These are phyloP conservation scores for Skeletonema grethae DNA, from an alignment of 108 stramenopile genomes.

Conservation along the genomic window DNA sequence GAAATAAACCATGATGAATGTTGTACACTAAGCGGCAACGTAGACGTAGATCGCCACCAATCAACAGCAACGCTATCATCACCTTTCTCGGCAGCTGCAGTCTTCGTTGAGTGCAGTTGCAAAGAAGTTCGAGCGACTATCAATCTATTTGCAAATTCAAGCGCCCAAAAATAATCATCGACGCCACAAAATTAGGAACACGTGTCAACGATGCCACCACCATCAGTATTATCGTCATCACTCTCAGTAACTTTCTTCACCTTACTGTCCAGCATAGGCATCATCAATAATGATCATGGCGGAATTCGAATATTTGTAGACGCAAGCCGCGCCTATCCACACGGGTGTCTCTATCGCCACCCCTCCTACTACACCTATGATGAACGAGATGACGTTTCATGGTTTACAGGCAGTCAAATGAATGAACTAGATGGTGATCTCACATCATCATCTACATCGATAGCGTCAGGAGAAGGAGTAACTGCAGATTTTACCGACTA, in stretches of 20 bases:
- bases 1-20: too few species aligned
- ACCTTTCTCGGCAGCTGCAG: too few species aligned
- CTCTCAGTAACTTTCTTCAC: background rate
- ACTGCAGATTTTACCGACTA: slow-evolving; percentile 16
- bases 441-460: background rate
- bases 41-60: too few species aligned
- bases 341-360: slow-evolving; percentile 44
- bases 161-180: background rate
- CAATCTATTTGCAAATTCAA: too few species aligned
- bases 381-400: slow-evolving; percentile 42
- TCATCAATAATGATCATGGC: background rate
- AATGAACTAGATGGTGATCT: background rate
- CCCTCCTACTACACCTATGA: slow-evolving; percentile 56
- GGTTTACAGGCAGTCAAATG: background rate
- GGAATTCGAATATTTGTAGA: background rate
- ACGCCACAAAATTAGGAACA: background rate
- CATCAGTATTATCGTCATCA: background rate
- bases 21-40: too few species aligned
- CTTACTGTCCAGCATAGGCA: background rate
- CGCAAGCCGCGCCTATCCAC: slow-evolving; percentile 43
- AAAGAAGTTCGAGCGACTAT: too few species aligned
- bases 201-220: too few species aligned
- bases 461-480: background rate
- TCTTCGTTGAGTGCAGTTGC: too few species aligned
- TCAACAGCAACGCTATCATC: too few species aligned